Conservation (phyloP, 306 rosid species). For the Citrullus amarus region DNA sequence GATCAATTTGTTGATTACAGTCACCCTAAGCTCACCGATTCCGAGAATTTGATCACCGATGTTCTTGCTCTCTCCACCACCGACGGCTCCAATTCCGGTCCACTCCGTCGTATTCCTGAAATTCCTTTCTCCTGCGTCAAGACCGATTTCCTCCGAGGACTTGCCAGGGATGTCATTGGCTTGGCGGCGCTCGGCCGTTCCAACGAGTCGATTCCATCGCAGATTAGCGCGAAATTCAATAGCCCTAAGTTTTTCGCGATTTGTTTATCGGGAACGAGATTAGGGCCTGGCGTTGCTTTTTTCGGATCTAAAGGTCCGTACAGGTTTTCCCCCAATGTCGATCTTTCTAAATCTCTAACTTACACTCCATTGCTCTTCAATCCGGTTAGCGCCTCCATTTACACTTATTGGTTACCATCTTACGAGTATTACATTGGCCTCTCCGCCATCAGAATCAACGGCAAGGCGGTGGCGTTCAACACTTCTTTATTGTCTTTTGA, state of each 20-base stretch:
- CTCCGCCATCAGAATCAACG: constrained; percentile 23
- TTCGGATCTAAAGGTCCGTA: constrained; percentile 23
- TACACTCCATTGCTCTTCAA: constrained; percentile 29
- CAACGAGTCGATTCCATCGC: constrained; percentile 28
- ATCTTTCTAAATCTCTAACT: constrained; percentile 26
- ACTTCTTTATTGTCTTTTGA: constrained; percentile 26
- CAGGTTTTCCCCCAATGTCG: constrained; percentile 17
- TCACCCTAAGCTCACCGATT: constrained; percentile 11
- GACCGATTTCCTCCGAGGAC: constrained; percentile 22
- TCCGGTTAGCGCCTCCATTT: constrained; percentile 21
- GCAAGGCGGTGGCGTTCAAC: constrained; percentile 21
- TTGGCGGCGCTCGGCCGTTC: constrained; percentile 29
- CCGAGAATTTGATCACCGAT: constrained; percentile 18
- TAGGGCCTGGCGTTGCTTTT: constrained; percentile 17
- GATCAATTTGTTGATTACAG: background rate
- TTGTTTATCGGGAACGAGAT: constrained; percentile 22
- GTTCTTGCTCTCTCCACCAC: constrained; percentile 23
- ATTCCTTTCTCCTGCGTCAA: constrained; percentile 22
- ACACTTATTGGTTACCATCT: constrained; percentile 21
- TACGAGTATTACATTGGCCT: constrained; percentile 34
- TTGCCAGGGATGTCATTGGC: constrained; percentile 15
- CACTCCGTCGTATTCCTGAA: constrained; percentile 9
- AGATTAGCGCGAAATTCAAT: constrained; percentile 11
- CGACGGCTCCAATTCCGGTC: constrained; percentile 10
- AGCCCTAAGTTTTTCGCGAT: constrained; percentile 19